Percentiles rank a stretch among this genome's conserved stretches.
Evolutionary conservation across 1,139 yeast species (phyloP).

Genomic region (Nakaseomyces delphensis): DNA sequence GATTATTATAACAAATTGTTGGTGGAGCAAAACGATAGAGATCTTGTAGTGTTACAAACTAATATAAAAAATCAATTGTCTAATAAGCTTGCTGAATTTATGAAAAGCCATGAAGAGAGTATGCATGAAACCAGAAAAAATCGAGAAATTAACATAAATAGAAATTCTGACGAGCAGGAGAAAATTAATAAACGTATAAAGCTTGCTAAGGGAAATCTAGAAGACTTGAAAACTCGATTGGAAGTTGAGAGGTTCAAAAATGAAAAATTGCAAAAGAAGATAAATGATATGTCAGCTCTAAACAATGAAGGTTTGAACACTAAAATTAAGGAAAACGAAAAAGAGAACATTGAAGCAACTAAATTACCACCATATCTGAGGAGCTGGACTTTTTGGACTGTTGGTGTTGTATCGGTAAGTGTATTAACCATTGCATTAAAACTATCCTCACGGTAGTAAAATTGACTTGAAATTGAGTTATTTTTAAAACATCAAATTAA

Average conservation of each 20-base stretch:
- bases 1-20: slow-evolving; percentile 17
- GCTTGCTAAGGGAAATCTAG: slow-evolving; percentile 20
- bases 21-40: slow-evolving; percentile 17
- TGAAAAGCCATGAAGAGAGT: slow-evolving; percentile 16
- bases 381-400: slow-evolving; percentile 6
- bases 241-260: slow-evolving; percentile 23
- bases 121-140: slow-evolving; percentile 22
- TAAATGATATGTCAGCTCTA: background rate
- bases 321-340: background rate
- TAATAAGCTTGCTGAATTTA: slow-evolving; percentile 15
- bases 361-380: background rate
- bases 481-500: background rate
- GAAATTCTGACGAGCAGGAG: slow-evolving; percentile 13
- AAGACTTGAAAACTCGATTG: slow-evolving; percentile 23
- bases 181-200: slow-evolving; percentile 18
- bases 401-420: slow-evolving; percentile 7
- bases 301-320: background rate
- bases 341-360: background rate
- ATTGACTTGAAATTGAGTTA: background rate
- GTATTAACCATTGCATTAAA: slow-evolving; percentile 7
- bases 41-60: slow-evolving; percentile 14
- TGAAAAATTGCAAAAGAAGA: slow-evolving; percentile 12
- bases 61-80: slow-evolving; percentile 14
- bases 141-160: slow-evolving; percentile 14
- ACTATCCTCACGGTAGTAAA: background rate